Conservation (phyloP, 2,329 filamentous ascomycete species). For the Pseudogymnoascus sp. region DNA sequence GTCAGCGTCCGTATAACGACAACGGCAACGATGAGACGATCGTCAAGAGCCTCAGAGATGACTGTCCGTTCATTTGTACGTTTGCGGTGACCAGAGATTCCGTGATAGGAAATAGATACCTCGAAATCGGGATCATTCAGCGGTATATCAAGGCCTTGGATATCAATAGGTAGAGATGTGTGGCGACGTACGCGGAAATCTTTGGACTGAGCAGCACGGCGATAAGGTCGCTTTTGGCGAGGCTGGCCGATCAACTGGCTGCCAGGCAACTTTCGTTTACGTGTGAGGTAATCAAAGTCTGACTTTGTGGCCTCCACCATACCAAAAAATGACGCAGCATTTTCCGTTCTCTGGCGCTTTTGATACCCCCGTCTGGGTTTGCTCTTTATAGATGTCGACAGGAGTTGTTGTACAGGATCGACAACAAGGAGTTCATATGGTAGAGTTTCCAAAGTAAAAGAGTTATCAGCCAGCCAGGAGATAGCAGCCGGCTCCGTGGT, state of each 20-base stretch:
- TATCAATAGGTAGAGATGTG: conserved; percentile 20
- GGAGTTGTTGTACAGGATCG: conserved; percentile 24
- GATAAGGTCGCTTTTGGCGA: not conserved
- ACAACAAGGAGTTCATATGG: conserved; percentile 36
- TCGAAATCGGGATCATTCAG: conserved; percentile 8
- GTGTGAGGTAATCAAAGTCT: not conserved
- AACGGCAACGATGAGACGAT: conserved; percentile 48
- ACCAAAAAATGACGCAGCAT: not conserved
- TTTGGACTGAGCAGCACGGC: conserved; percentile 22
- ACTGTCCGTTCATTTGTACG: conserved; percentile 25
- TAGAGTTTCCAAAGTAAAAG: conserved; percentile 36
- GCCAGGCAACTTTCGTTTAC: conserved; percentile 1
- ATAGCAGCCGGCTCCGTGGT: conserved; percentile 16
- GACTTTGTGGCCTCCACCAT: conserved; percentile 8
- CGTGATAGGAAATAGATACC: not conserved
- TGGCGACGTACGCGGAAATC: conserved; percentile 19
- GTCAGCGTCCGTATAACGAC: conserved; percentile 50
- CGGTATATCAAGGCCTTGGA: conserved; percentile 19
- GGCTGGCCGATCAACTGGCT: conserved; percentile 1
- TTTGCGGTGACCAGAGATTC: conserved; percentile 18
- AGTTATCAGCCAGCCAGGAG: conserved; percentile 34
- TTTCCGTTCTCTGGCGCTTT: not conserved
- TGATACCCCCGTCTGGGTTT: conserved; percentile 7
- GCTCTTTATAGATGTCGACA: conserved; percentile 10
- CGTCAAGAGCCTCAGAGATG: conserved; percentile 25